Percentiles rank a stretch among this genome's conserved stretches.
Evolutionary conservation across 2,329 filamentous ascomycete genomes (phyloP).

Genomic region (Colletotrichum noveboracense): DNA sequence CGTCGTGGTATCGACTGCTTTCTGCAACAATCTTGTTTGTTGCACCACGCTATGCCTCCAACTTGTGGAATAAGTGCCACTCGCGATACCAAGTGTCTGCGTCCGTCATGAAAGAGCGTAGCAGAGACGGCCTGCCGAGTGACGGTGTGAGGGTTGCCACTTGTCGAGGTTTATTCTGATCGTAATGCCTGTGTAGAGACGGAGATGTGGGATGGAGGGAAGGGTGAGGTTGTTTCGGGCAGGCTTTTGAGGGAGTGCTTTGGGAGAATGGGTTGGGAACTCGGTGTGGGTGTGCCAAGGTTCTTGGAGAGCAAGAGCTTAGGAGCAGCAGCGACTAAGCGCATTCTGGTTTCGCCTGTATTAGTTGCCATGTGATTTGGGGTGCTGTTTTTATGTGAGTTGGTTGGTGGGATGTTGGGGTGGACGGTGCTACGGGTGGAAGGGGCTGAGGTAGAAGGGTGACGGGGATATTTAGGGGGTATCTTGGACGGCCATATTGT

Average conservation of each 20-base stretch:
- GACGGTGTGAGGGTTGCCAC: background rate
- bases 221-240: accelerated
- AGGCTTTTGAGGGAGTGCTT: accelerated
- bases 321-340: too few species aligned
- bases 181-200: accelerated
- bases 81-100: accelerated
- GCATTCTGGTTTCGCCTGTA: too few species aligned
- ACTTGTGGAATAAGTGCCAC: background rate
- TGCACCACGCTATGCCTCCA: accelerated
- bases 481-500: too few species aligned
- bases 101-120: background rate
- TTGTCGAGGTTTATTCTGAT: background rate
- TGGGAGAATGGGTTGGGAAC: background rate
- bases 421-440: too few species aligned
- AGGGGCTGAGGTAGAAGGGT: too few species aligned
- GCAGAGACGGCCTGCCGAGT: background rate
- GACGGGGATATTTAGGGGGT: too few species aligned
- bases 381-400: too few species aligned
- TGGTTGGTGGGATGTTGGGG: too few species aligned
- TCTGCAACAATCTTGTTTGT: background rate
- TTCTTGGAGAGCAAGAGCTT: background rate
- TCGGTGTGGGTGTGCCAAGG: background rate
- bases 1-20: background rate
- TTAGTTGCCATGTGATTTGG: accelerated
- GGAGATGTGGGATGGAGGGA: background rate